phyloP scores from a whole-genome alignment of 2,329 filamentous ascomycete genomes.

The Venturia asperata region DNA sequence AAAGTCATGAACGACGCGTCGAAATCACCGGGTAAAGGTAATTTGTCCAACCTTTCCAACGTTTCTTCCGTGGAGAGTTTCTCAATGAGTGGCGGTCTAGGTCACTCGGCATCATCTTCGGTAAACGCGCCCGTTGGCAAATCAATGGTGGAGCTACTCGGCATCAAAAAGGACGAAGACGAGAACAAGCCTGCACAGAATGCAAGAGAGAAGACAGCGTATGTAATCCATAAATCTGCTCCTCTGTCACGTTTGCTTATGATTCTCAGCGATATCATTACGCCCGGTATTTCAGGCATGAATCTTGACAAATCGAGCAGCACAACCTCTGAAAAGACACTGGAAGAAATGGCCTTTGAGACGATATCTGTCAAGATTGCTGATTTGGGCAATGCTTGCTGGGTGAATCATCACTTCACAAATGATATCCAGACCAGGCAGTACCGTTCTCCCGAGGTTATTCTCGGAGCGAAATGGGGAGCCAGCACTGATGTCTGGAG shows the following conservation, averaged over 20 bases:
- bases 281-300: conserved; percentile 89
- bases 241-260: not conserved
- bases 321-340: conserved; percentile 53
- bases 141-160: conserved; percentile 54
- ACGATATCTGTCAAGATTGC: conserved; percentile 99
- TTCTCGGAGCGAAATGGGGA: conserved; percentile 94
- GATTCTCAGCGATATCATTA: conserved; percentile 67
- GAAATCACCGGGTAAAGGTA: conserved; percentile 46
- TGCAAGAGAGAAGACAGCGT: conserved; percentile 90
- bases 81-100: conserved; percentile 50
- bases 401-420: conserved; percentile 98
- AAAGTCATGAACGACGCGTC: conserved; percentile 65
- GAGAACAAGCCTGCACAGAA: conserved; percentile 56
- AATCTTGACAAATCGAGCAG: conserved; percentile 66
- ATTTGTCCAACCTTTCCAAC: conserved; percentile 33
- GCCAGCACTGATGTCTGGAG: conserved; percentile 99
- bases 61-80: conserved; percentile 35
- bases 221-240: conserved; percentile 37
- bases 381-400: conserved; percentile 95
- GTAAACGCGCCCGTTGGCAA: conserved; percentile 30
- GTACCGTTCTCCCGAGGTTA: conserved; percentile 95
- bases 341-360: conserved; percentile 56
- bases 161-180: conserved; percentile 49
- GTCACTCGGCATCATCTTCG: conserved; percentile 35
- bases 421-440: conserved; percentile 98